Conservation (phyloP, 495 filamentous ascomycete genomes). For the Lepidopterella palustris region DNA sequence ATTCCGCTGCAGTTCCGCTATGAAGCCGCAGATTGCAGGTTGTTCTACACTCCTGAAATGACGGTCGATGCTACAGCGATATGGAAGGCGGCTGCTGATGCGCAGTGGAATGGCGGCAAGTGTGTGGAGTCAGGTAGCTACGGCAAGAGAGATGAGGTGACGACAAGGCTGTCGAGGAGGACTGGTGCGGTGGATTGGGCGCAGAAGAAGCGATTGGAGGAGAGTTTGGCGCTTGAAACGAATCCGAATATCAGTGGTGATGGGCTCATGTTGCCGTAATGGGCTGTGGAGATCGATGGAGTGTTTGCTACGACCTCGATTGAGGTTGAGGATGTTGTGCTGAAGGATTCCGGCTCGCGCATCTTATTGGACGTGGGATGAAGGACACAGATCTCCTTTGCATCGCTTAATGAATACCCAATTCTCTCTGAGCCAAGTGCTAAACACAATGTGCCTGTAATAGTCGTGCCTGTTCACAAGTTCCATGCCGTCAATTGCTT, state of each 20-base stretch:
- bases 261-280: slow-evolving; percentile 28
- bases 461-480: no score
- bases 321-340: no score
- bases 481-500: no score
- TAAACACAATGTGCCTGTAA: no score
- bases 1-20: slow-evolving; percentile 36
- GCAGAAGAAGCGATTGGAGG: neutral
- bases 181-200: neutral
- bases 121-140: slow-evolving; percentile 8
- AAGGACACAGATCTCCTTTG: no score
- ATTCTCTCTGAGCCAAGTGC: no score
- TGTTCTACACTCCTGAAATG: slow-evolving; percentile 35
- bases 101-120: slow-evolving; percentile 25
- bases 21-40: slow-evolving; percentile 34
- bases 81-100: slow-evolving; percentile 32
- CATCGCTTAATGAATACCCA: no score
- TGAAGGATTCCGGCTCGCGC: no score
- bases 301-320: no score
- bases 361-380: no score
- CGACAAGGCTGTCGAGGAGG: slow-evolving; percentile 8
- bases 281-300: neutral
- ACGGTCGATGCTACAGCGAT: slow-evolving; percentile 28
- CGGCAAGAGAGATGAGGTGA: slow-evolving; percentile 9
- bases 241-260: slow-evolving; percentile 10
- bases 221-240: slow-evolving; percentile 21